Evolutionary conservation across 257 asterid species (phyloP).

Genomic region (Primulina huaijiensis): DNA sequence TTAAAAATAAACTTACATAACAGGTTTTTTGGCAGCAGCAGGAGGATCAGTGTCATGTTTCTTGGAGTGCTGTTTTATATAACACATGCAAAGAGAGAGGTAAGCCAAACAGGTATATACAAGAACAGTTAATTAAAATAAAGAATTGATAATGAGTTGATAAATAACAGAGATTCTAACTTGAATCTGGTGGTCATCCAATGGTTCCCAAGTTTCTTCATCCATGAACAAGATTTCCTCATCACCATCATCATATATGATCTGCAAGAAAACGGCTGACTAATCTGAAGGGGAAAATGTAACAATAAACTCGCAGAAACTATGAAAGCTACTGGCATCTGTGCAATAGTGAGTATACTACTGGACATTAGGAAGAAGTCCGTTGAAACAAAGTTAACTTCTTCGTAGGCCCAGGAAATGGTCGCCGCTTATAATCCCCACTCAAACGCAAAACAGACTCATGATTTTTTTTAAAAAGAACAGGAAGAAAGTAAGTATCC

Average conservation of each 20-base stretch:
- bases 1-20: background rate
- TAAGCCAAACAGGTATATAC: background rate
- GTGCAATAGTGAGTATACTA: background rate
- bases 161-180: background rate
- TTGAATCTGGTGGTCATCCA: background rate
- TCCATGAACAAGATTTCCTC: background rate
- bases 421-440: background rate
- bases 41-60: background rate
- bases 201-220: background rate
- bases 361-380: background rate
- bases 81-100: background rate
- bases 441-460: background rate
- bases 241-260: background rate
- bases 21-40: background rate
- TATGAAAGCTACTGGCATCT: background rate
- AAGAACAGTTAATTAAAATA: background rate
- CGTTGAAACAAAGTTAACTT: background rate
- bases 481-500: background rate
- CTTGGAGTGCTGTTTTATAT: background rate
- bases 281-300: background rate
- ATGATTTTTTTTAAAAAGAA: background rate
- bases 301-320: background rate
- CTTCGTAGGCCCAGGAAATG: background rate
- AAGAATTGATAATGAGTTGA: background rate
- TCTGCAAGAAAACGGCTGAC: background rate